Evolutionary conservation across 805 yeast species (phyloP).

Genomic region (Candida rishiriensis): DNA sequence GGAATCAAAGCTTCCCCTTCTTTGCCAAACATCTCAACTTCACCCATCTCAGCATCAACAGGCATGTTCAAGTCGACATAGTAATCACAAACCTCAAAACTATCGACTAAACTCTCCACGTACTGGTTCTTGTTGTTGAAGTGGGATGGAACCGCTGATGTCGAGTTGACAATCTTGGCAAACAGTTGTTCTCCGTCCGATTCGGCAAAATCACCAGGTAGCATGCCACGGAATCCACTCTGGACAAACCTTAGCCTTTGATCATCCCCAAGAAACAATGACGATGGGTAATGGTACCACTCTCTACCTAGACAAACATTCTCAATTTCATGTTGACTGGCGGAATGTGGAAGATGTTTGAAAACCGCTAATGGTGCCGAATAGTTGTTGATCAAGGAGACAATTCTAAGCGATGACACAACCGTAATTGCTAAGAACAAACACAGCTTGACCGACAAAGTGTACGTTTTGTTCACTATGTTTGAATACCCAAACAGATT

Average conservation of each 20-base stretch:
- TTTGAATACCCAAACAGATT: conserved; percentile 11
- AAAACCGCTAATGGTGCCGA: conserved; percentile 67
- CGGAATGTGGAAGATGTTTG: conserved; percentile 33
- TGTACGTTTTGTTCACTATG: conserved; percentile 9
- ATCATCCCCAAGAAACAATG: conserved; percentile 69
- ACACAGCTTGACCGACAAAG: conserved; percentile 3
- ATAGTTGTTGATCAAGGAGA: conserved; percentile 62
- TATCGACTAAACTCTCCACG: conserved; percentile 52
- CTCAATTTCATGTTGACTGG: conserved; percentile 17
- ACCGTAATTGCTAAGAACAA: conserved; percentile 17
- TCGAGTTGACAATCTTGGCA: conserved; percentile 21
- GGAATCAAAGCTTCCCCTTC: conserved; percentile 4
- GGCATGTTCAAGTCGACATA: conserved; percentile 59
- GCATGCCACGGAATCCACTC: conserved; percentile 79
- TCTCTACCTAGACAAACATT: conserved; percentile 90
- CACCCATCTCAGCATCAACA: conserved; percentile 41
- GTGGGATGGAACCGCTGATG: conserved; percentile 50
- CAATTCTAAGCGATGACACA: conserved; percentile 46
- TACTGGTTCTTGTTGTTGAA: conserved; percentile 76
- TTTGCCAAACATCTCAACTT: conserved; percentile 27
- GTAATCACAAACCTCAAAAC: conserved; percentile 56
- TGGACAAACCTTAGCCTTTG: conserved; percentile 62
- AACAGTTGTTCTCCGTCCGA: conserved; percentile 4
- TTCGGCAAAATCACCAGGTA: conserved; percentile 81
- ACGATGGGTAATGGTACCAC: conserved; percentile 90